These are phyloP conservation scores for Erodium chrysanthum DNA, from an alignment of 441 rosid species.

Conservation along the genomic window DNA sequence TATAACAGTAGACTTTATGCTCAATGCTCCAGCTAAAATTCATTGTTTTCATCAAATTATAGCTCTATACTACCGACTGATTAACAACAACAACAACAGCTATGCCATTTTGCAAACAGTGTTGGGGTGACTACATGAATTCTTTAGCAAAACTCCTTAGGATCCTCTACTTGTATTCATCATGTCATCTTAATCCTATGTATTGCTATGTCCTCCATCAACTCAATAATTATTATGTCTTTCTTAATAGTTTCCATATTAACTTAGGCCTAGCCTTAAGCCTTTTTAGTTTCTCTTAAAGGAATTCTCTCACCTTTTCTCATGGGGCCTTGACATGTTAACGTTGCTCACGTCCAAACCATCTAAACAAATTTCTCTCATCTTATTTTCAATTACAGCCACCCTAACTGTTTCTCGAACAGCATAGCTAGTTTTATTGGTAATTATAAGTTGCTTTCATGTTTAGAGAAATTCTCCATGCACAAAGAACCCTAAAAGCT, in stretches of 20 bases:
- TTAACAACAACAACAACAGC: too few species aligned
- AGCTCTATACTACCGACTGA: too few species aligned
- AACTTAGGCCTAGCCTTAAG: not conserved
- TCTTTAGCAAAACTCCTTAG: too few species aligned
- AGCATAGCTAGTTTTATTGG: not conserved
- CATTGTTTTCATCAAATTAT: too few species aligned
- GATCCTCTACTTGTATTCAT: too few species aligned
- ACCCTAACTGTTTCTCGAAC: not conserved
- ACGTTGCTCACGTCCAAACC: not conserved
- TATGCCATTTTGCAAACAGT: too few species aligned
- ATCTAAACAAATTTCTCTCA: not conserved
- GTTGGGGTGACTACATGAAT: too few species aligned
- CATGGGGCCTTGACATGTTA: not conserved
- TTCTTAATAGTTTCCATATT: not conserved
- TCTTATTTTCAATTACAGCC: not conserved
- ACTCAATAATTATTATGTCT: not conserved
- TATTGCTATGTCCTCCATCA: conserved; percentile 17
- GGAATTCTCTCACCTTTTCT: not conserved
- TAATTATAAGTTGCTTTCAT: not conserved
- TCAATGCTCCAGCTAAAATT: too few species aligned
- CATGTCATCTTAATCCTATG: conserved; percentile 1
- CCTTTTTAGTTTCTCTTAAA: not conserved
- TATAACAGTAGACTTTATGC: too few species aligned
- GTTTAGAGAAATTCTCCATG: not conserved
- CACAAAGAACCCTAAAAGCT: not conserved